Evolutionary conservation across 2,329 filamentous ascomycete species (phyloP), one percentile per base, ranked within the genome.

Genomic region (Trichoderma guizhouense): DNA sequence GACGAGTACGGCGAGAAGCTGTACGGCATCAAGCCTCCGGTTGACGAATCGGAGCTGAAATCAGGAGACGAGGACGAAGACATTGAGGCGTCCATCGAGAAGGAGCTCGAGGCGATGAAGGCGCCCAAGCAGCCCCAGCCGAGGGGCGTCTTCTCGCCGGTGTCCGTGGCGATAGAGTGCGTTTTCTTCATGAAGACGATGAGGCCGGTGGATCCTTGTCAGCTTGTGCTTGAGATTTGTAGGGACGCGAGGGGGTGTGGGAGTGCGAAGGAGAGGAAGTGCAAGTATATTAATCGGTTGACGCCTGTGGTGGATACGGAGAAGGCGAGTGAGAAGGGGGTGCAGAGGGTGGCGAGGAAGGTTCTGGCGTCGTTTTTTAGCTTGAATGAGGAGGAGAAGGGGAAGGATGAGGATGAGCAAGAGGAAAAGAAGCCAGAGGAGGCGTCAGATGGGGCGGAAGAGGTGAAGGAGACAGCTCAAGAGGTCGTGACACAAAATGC

Each of bases 91-190:
- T 87, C 90, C 32, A 93, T 96, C 75, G 80, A 89, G 75, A 90
- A 89, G 78, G 93, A 96, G 81, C 80, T 96, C n/a, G 86, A 86
- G 32, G 85, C 83, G 3, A 87, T 94, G 76, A 89, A 87, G 69
- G 77, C 82, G 51, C 76, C 81, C 34, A 78, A 77, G 61, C 79
- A 85, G 72, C 77, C 78, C 68, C 80, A 79, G 30, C 82, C 84
- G 71, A 84, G 84, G 70, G 80, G 86, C 18, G 77, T 83, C 18
- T 90, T 91, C 75, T 84, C 83, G 18, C 81, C 86, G 3, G 81
- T 91, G 39, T 84, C 84, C 57, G 83, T 89, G 60, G 85, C 85
- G 61, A 82, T 91, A n/a, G 88, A 89, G 73, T 92, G 89, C 72
- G 82, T 91, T 58, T 82, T 91, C 73, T 92, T 91, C 78, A 85